Conservation (phyloP, 768 basidiomycete genomes). For the Mycena rosella region DNA sequence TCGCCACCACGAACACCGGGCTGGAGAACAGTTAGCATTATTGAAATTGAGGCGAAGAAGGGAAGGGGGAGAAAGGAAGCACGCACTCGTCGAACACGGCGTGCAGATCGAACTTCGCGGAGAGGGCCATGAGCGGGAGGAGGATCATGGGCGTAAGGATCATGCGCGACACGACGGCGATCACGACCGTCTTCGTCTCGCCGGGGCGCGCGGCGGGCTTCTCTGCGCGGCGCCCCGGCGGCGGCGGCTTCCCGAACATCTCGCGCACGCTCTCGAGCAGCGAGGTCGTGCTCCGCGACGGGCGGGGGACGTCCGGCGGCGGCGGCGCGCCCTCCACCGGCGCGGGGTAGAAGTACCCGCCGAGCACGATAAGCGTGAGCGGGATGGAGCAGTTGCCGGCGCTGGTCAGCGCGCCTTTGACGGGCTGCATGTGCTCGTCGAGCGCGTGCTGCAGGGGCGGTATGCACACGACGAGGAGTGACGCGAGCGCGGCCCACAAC, state of each 20-base stretch:
- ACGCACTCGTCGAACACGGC: conserved; percentile 83
- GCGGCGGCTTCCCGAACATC: conserved; percentile 52
- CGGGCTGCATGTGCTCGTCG: conserved; percentile 69
- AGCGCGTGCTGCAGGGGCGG: conserved; percentile 81
- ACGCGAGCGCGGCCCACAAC: conserved; percentile 82
- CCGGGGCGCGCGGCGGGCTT: conserved; percentile 56
- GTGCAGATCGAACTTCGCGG: conserved; percentile 70
- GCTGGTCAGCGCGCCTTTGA: conserved; percentile 75
- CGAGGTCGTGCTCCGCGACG: conserved; percentile 46
- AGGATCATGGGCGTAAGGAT: conserved; percentile 83
- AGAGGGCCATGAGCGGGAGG: conserved; percentile 79
- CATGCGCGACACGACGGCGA: conserved; percentile 90
- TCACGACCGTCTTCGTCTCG: conserved; percentile 86
- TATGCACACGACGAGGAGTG: conserved; percentile 82
- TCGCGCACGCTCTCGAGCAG: conserved; percentile 58
- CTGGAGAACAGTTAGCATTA: conserved; percentile 53
- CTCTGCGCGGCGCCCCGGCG: conserved; percentile 5
- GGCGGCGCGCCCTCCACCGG: conserved; percentile 32
- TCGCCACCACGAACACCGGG: conserved; percentile 89
- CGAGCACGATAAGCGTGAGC: conserved; percentile 90
- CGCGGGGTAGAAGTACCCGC: conserved; percentile 86
- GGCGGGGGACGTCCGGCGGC: background rate
- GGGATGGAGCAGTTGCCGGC: conserved; percentile 89
- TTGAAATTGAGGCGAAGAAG: too few species aligned
- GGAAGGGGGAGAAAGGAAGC: conserved; percentile 41